phyloP scores from a whole-genome alignment of 1,139 yeast genomes.

The Pichia kudriavzevii region DNA sequence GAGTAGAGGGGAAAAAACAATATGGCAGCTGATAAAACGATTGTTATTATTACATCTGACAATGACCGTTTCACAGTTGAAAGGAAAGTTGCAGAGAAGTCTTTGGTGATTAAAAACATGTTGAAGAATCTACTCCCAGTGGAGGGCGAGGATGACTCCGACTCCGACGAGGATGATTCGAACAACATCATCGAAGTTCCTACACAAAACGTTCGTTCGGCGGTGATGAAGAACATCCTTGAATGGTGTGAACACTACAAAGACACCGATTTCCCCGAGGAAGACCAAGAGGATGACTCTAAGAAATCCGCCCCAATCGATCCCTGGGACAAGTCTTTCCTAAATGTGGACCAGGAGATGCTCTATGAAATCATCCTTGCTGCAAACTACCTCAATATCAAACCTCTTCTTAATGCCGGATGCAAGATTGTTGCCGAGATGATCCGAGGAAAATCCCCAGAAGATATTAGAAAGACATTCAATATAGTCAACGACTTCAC shows the following conservation, averaged over 20 bases:
- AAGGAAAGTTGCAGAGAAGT: conserved; percentile 81
- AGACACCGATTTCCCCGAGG: conserved; percentile 71
- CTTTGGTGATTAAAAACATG: conserved; percentile 84
- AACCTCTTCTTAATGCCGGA: conserved; percentile 88
- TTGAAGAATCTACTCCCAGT: conserved; percentile 68
- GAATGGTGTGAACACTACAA: conserved; percentile 98
- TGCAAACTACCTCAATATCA: conserved; percentile 90
- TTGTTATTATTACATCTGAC: conserved; percentile 64
- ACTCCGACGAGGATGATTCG: conserved; percentile 35
- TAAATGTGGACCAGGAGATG: conserved; percentile 98
- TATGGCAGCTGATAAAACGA: conserved; percentile 31
- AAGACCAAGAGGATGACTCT: conserved; percentile 67
- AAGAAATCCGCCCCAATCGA: conserved; percentile 81
- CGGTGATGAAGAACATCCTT: conserved; percentile 82
- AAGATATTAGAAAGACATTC: conserved; percentile 94
- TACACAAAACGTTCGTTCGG: conserved; percentile 80
- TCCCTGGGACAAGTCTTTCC: conserved; percentile 94
- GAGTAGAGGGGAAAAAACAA: too few relatives aligned
- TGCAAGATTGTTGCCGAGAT: conserved; percentile 97
- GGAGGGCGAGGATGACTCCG: conserved; percentile 43
- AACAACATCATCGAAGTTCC: conserved; percentile 72
- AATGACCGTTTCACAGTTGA: conserved; percentile 71
- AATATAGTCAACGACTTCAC: conserved; percentile 94
- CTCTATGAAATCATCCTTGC: conserved; percentile 92
- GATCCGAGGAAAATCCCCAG: conserved; percentile 95